A percentile compares a stretch with the other conserved stretches of the same genome.
Conservation (phyloP, 1,284 basidiomycete species). For the Heterobasidion annosum region DNA sequence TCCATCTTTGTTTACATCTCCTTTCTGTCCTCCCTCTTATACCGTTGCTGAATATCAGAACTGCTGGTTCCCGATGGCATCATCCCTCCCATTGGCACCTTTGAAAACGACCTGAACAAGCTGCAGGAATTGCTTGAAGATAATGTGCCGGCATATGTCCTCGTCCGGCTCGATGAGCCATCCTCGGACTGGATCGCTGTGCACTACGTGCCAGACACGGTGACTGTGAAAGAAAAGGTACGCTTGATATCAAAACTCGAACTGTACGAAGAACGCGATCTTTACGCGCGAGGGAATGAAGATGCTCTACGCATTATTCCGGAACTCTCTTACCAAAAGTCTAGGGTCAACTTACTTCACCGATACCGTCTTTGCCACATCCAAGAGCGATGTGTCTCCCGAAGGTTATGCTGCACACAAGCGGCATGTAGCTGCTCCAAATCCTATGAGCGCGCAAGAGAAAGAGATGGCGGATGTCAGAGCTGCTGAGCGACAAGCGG, state of each 20-base stretch:
- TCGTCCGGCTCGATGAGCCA: slow-evolving; percentile 53
- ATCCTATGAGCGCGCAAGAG: slow-evolving; percentile 76
- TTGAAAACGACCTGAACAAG: slow-evolving; percentile 49
- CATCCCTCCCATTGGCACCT: slow-evolving; percentile 34
- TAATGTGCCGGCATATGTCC: slow-evolving; percentile 61
- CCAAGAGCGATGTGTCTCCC: slow-evolving; percentile 56
- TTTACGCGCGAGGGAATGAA: slow-evolving; percentile 21
- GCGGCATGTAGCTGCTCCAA: slow-evolving; percentile 63
- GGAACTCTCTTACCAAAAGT: slow-evolving; percentile 62
- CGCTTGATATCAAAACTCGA: slow-evolving; percentile 5
- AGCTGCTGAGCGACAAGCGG: slow-evolving; percentile 56
- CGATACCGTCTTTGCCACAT: slow-evolving; percentile 77
- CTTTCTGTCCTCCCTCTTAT: slow-evolving; percentile 15
- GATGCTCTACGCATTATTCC: slow-evolving; percentile 91
- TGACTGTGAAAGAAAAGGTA: slow-evolving; percentile 73
- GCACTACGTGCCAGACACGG: slow-evolving; percentile 68
- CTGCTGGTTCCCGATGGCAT: slow-evolving; percentile 51
- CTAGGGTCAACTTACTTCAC: slow-evolving; percentile 74
- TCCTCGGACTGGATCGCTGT: slow-evolving; percentile 61
- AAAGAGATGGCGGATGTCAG: slow-evolving; percentile 71
- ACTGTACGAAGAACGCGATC: not conserved
- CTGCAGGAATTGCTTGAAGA: slow-evolving; percentile 53
- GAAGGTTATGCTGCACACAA: slow-evolving; percentile 70
- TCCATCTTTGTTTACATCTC: slow-evolving; percentile 24
- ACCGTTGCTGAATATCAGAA: slow-evolving; percentile 32